These are phyloP conservation scores for Globisporangium okanoganense DNA, from an alignment of 352 stramenopile species.

Conservation along the genomic window DNA sequence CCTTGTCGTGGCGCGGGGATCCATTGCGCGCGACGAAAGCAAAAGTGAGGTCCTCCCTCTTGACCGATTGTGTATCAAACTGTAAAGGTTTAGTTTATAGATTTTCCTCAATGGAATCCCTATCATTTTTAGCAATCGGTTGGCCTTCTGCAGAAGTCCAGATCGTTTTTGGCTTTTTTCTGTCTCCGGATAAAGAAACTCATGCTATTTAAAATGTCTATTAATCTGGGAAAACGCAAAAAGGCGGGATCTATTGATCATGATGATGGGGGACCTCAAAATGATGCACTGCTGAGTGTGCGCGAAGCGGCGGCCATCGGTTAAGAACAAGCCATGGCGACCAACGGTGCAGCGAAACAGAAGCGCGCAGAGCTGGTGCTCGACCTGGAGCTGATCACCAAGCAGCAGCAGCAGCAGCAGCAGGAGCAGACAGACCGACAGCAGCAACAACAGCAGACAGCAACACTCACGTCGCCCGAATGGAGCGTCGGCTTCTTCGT, in stretches of 20 bases:
- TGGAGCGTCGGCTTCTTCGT: constrained; percentile 42
- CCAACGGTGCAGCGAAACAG: background rate
- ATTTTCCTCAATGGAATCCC: no score
- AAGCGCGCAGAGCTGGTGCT: constrained; percentile 5
- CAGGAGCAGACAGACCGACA: background rate
- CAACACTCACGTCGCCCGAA: constrained; percentile 3
- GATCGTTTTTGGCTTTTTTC: no score
- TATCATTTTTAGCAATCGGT: no score
- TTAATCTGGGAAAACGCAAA: background rate
- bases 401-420: constrained; percentile 6
- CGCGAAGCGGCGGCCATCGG: constrained; percentile 1
- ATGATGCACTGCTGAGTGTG: background rate
- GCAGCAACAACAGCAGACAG: background rate
- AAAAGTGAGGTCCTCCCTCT: no score
- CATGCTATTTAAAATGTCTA: no score
- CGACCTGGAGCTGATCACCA: constrained; percentile 3
- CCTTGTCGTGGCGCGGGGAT: no score
- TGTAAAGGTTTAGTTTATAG: no score
- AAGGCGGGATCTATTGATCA: background rate
- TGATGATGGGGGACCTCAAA: constrained; percentile 2
- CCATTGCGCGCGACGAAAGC: no score
- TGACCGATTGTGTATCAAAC: no score
- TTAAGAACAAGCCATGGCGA: background rate
- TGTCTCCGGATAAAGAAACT: no score
- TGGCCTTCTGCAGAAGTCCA: no score